phyloP scores from a whole-genome alignment of 352 stramenopile species.

The Globisporangium ultimum region DNA sequence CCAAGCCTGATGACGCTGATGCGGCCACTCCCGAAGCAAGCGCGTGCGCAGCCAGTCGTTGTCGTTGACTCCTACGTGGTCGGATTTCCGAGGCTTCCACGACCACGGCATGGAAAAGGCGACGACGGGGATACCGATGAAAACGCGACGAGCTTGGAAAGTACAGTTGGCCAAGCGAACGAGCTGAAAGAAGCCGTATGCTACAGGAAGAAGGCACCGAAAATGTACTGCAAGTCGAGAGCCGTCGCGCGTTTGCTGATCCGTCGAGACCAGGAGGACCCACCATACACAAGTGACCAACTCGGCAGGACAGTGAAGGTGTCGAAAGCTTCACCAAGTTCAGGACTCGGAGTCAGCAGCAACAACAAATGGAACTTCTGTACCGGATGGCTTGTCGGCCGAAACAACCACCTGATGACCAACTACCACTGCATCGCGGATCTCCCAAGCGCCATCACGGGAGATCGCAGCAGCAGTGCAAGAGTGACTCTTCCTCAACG shows the following conservation, averaged over 20 bases:
- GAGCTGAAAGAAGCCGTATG: slow-evolving; percentile 60
- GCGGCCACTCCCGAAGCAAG: slow-evolving; percentile 25
- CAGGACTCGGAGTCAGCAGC: not conserved
- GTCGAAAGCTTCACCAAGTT: too few species aligned
- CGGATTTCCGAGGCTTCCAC: slow-evolving; percentile 6
- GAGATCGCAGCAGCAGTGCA: slow-evolving; percentile 5
- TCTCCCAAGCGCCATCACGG: slow-evolving; percentile 2
- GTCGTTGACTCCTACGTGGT: slow-evolving; percentile 45
- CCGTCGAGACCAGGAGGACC: not conserved
- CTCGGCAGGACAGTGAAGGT: not conserved
- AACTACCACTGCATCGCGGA: slow-evolving; percentile 61
- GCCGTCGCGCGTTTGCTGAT: slow-evolving; percentile 59
- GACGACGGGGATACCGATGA: slow-evolving; percentile 2
- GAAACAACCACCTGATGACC: slow-evolving; percentile 57
- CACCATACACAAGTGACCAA: not conserved
- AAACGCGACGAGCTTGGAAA: slow-evolving; percentile 24
- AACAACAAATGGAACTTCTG: slow-evolving; percentile 34
- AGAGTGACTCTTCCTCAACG: too few species aligned
- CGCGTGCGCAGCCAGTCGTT: slow-evolving; percentile 20
- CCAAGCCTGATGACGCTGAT: slow-evolving; percentile 44
- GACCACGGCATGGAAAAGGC: not conserved
- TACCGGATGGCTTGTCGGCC: slow-evolving; percentile 61
- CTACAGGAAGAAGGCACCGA: slow-evolving; percentile 41
- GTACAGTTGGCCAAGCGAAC: slow-evolving; percentile 34
- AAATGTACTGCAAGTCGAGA: slow-evolving; percentile 54